phyloP scores from a whole-genome alignment of 768 basidiomycete species.

The Suillus tomentosus region DNA sequence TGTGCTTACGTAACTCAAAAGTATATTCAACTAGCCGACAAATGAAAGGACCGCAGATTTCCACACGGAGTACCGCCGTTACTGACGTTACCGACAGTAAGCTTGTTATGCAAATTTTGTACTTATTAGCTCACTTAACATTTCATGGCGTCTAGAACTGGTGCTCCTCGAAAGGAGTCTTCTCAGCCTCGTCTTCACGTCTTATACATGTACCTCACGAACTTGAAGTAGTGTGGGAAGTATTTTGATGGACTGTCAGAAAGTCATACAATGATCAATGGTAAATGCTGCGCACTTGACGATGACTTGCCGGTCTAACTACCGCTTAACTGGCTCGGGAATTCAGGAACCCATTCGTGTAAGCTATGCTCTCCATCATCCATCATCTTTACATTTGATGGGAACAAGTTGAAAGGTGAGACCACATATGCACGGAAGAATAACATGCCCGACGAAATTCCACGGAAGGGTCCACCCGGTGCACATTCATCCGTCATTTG shows the following conservation, averaged over 20 bases:
- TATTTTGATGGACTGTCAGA: constrained; percentile 54
- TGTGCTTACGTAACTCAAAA: too few species aligned
- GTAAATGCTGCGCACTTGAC: constrained; percentile 36
- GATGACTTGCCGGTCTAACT: constrained; percentile 4
- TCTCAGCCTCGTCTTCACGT: constrained; percentile 46
- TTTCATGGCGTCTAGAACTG: constrained; percentile 9
- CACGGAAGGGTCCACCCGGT: constrained; percentile 53
- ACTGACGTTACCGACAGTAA: too few species aligned
- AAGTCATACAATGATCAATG: constrained; percentile 56
- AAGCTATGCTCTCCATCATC: constrained; percentile 23
- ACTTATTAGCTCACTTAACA: too few species aligned
- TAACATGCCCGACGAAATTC: constrained; percentile 45
- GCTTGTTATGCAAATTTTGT: too few species aligned
- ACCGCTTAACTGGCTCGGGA: constrained; percentile 7
- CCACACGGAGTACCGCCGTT: too few species aligned
- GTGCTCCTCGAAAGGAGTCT: constrained; percentile 48
- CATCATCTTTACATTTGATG: not conserved
- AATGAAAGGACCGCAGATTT: too few species aligned
- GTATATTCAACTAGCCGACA: too few species aligned
- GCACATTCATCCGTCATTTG: constrained; percentile 63
- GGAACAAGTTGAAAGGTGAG: constrained; percentile 41
- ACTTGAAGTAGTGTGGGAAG: constrained; percentile 57
- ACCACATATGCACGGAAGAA: constrained; percentile 42
- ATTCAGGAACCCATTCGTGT: constrained; percentile 72
- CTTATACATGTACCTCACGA: constrained; percentile 58